phyloP scores from a whole-genome alignment of 441 rosid species.

The Omphalea diandra region DNA sequence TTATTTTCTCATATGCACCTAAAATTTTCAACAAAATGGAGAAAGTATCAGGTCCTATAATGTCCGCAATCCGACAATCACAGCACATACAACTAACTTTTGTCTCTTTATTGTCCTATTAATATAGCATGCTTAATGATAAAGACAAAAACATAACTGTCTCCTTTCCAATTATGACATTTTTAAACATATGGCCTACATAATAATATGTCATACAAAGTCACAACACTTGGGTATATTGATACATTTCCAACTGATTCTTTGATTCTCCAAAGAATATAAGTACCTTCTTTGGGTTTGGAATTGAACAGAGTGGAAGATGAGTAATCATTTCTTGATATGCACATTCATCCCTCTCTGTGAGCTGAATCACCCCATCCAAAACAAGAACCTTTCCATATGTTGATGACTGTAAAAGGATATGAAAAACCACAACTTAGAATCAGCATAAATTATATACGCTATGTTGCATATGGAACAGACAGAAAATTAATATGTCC shows the following conservation, averaged over 20 bases:
- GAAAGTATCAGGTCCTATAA: background rate
- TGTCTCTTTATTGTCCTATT: background rate
- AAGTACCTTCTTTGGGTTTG: conserved; percentile 78
- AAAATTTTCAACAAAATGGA: background rate
- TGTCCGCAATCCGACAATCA: background rate
- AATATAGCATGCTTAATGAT: background rate
- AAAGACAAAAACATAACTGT: background rate
- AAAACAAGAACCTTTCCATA: conserved; percentile 90
- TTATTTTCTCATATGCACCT: background rate
- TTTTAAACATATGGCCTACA: no score
- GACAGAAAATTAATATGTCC: background rate
- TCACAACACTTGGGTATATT: no score
- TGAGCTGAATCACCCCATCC: conserved; percentile 94
- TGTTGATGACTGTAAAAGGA: conserved; percentile 67
- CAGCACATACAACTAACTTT: no score
- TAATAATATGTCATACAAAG: no score
- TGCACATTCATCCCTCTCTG: conserved; percentile 98
- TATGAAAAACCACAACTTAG: background rate
- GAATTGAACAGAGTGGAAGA: conserved; percentile 89
- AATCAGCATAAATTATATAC: background rate
- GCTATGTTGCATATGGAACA: no score
- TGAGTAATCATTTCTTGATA: conserved; percentile 98
- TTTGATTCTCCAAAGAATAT: background rate
- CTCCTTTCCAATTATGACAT: background rate
- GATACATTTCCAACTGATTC: no score